A percentile compares a stretch with the other conserved stretches of the same genome.
Conservation (phyloP, 2,329 filamentous ascomycete species). For the Rhynchosporium secalis region DNA sequence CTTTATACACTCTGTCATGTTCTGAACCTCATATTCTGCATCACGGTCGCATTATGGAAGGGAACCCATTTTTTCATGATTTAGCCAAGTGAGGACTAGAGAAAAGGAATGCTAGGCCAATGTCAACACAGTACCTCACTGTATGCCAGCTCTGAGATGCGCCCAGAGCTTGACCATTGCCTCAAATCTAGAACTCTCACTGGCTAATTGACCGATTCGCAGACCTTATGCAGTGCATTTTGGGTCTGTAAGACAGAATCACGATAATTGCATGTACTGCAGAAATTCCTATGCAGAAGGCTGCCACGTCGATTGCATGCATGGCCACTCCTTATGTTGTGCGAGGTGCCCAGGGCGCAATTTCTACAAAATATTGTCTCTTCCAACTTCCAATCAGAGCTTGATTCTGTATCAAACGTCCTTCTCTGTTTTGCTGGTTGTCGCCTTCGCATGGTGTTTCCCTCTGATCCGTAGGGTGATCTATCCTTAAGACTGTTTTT, state of each 20-base stretch:
- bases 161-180: not conserved
- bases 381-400: not conserved
- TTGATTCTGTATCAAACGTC: not conserved
- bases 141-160: not conserved
- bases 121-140: not conserved
- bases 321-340: not conserved
- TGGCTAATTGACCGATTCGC: not conserved
- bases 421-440: not conserved
- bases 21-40: no score
- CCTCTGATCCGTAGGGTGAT: not conserved
- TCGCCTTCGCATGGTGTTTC: not conserved
- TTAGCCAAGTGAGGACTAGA: no score
- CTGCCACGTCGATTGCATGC: not conserved
- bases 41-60: no score
- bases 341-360: slow-evolving; percentile 3
- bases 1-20: not conserved
- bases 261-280: not conserved
- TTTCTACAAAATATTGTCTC: slow-evolving; percentile 12
- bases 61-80: no score
- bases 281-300: not conserved
- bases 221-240: not conserved
- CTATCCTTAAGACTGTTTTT: not conserved
- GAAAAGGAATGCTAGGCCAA: no score
- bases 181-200: not conserved
- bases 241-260: not conserved